Base-by-base conservation (phyloP, 75 land plant species). In the Cryptomeria japonica region DNA sequence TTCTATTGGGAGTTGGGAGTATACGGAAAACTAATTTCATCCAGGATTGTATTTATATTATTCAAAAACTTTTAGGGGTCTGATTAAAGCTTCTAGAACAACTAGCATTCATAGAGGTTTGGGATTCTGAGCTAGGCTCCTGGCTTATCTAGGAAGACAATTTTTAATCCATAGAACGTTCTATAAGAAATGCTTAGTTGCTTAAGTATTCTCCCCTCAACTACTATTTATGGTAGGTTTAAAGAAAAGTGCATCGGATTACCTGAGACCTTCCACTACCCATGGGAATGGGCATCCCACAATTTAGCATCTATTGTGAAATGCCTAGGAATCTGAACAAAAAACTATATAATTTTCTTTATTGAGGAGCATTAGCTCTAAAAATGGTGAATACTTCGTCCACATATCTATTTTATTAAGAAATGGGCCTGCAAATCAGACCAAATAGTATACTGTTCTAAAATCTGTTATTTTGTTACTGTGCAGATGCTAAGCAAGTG, bases 401-500 rank as follows among this genome's bases (percentile, higher is more conserved):
- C 36, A 36, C 42, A 78, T 78, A 32, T 39, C 38, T 37, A 78
- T 78, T 78, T 78, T 1, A 38, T 37, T 78, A 16, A 38, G 22
- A 78, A 78, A 78, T 78, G 42, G 80, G 80, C 7, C 42, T 38
- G 42, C 80, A 38, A 78, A 78, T 78, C 42, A 16, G 42, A 78
- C 42, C 80, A 78, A 36, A 78, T 37, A 78, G 38, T 78, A 78
- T 16, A 38, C 39, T 18, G 8, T 39, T 36, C 36, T 38, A 1
- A 36, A 19, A 78, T 36, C 9, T 28, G 3, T 80, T 47, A 82
- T n/a, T 82, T 11, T 16, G 46, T 82, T 25, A 82, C 28, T 82
- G 42, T 44, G 84, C 84, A 25, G 49, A 82, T 82, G 84, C 84
- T 82, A 46, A 42, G 84, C 16, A 28, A 82, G 84, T 44, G 15